Base-by-base conservation (phyloP, 192 early-diverging fungal species). In the Coemansia sp. region DNA sequence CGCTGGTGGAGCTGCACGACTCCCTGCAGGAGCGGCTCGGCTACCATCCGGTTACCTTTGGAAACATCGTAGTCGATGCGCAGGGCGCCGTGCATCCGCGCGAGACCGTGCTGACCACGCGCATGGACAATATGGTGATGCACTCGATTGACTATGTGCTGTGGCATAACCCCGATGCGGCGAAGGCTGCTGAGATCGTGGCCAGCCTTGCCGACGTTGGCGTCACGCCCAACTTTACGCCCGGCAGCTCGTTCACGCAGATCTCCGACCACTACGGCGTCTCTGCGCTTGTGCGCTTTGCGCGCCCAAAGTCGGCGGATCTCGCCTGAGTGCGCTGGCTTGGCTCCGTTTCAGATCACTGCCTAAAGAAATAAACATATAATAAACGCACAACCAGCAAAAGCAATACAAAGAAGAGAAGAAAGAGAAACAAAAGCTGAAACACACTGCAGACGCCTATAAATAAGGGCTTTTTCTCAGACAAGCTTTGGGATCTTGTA, bases 41-140 rank as follows among this genome's bases (percentile, higher is more conserved):
- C 1, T 85, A 90, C 69, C 90, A 93, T 42, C 90, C 91, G 5
- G 86, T 94, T n/a, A 93, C 92, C 0, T 90, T 89, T 83, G 90
- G 89, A n/a, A 90, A 93, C 57, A 82, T 85, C 17, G 71, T 79
- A 3, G 68, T 85, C 6, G 84, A 67, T 64, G 63, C 81, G 10
- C 22, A 86, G 25, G 87, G 87, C 40, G 39, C 38, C 1, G 76
- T 67, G 53, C 68, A 65, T 41, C 88, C 90, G 2, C 77, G 83
- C 46, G 90, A 91, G 65, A 87, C 86, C 0, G 78, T 89, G n/a
- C 64, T 91, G 72, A 89, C 89, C 1, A 83, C 77, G 37, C 61
- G 40, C 39, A 72, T 78, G 40, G 86, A 88, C 41, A 79, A 81
- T 61, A 67, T 72, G 41, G 71, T 78, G 10, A 81, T 76, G 68